Evolutionary conservation across 1,284 basidiomycete species (phyloP).

Genomic region (Pyrrhoderma noxium): DNA sequence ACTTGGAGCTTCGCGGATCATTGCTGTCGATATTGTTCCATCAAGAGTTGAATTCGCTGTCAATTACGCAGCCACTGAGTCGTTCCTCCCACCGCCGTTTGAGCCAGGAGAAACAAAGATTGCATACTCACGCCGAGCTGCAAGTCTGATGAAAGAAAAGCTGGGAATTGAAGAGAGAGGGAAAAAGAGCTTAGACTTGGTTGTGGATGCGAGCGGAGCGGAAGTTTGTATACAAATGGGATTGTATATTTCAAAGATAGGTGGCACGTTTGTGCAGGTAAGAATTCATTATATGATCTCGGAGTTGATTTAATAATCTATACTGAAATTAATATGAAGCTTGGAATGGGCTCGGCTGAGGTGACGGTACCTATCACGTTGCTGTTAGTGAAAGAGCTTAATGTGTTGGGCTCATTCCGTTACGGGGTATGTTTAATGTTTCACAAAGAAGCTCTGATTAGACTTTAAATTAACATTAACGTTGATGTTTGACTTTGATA

Average conservation of each 20-base stretch:
- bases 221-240: slow-evolving; percentile 85
- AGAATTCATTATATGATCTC: slow-evolving; percentile 13
- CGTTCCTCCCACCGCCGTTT: slow-evolving; percentile 60
- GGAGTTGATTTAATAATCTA: slow-evolving; percentile 2
- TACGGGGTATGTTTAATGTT: slow-evolving; percentile 67
- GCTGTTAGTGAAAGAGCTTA: slow-evolving; percentile 70
- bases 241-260: slow-evolving; percentile 62
- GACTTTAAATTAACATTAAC: slow-evolving; percentile 2
- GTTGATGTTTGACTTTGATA: background rate
- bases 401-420: slow-evolving; percentile 82
- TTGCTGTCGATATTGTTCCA: slow-evolving; percentile 82
- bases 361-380: slow-evolving; percentile 55
- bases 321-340: slow-evolving; percentile 33
- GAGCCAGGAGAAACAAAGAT: slow-evolving; percentile 60
- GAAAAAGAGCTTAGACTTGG: slow-evolving; percentile 53
- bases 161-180: slow-evolving; percentile 58
- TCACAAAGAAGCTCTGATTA: slow-evolving; percentile 4
- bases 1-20: slow-evolving; percentile 72
- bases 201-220: slow-evolving; percentile 84
- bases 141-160: slow-evolving; percentile 46
- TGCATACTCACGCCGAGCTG: slow-evolving; percentile 66
- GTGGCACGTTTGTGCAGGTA: slow-evolving; percentile 69
- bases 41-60: slow-evolving; percentile 84
- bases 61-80: slow-evolving; percentile 81
- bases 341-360: slow-evolving; percentile 67